phyloP scores from a whole-genome alignment of 805 yeast genomes.

The Candida nonsorbophila region DNA sequence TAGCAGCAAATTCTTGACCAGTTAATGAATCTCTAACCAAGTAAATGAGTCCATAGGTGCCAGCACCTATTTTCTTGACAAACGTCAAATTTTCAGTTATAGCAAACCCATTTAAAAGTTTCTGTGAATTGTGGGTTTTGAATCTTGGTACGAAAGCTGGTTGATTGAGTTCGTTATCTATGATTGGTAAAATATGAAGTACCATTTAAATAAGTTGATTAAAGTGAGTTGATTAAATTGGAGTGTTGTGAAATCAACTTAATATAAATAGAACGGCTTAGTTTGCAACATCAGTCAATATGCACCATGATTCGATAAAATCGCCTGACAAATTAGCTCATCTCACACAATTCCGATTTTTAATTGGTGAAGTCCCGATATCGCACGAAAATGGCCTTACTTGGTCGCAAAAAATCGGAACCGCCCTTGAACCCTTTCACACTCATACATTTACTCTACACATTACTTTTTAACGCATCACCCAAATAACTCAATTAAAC shows the following conservation, averaged over 20 bases:
- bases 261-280: no score
- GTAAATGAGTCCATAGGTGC: constrained; percentile 82
- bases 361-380: no score
- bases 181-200: constrained; percentile 9
- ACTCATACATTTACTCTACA: no score
- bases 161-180: constrained; percentile 6
- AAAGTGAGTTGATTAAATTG: neutral
- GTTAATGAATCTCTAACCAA: constrained; percentile 53
- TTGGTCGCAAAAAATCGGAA: no score
- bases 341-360: no score
- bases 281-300: no score
- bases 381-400: no score
- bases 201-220: no score
- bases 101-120: constrained; percentile 3
- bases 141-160: constrained; percentile 4
- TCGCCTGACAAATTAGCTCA: no score
- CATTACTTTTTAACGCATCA: no score
- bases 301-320: constrained; percentile 1
- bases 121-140: constrained; percentile 3
- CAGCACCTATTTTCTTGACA: constrained; percentile 63
- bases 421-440: no score
- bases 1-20: constrained; percentile 58
- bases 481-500: no score
- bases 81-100: constrained; percentile 26
- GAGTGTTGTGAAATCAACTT: neutral